Evolutionary conservation across 441 rosid genomes (phyloP).

Genomic region (Adansonia grandidieri): DNA sequence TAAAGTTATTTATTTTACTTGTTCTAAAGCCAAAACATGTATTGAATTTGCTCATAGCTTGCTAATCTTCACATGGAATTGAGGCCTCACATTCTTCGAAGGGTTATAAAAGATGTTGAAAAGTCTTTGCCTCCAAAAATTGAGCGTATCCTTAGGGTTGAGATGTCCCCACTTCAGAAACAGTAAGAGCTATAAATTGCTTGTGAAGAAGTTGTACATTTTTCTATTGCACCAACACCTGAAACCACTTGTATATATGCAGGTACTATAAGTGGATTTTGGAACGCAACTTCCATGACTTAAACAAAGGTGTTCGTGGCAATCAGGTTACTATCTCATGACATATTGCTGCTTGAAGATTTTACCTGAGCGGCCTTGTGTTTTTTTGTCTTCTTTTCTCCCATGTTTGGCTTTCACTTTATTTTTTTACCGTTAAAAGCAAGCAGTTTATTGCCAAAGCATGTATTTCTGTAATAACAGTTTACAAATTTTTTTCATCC

Average conservation of each 20-base stretch:
- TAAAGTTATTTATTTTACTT: conserved; percentile 22
- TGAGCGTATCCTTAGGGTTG: conserved; percentile 98
- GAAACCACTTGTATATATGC: conserved; percentile 28
- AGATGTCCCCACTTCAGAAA: conserved; percentile 99
- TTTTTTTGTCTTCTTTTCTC: neutral
- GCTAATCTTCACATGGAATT: conserved; percentile 97
- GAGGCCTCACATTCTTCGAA: conserved; percentile 97
- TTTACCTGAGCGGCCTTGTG: neutral
- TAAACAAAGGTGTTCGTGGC: conserved; percentile 99
- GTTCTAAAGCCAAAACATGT: conserved; percentile 25
- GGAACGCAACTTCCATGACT: conserved; percentile 98
- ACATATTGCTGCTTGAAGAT: conserved; percentile 24
- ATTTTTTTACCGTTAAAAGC: neutral
- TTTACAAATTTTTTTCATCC: conserved; percentile 26
- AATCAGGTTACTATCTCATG: conserved; percentile 70
- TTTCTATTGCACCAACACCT: conserved; percentile 15
- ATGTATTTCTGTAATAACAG: neutral
- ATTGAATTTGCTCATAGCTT: conserved; percentile 58
- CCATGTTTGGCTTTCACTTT: neutral
- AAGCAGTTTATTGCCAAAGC: neutral
- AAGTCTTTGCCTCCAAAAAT: conserved; percentile 99
- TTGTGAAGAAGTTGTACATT: conserved; percentile 20
- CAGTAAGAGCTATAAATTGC: conserved; percentile 61
- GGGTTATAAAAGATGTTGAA: conserved; percentile 99
- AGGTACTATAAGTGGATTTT: conserved; percentile 99